These are phyloP conservation scores for Suillus spraguei DNA, from an alignment of 768 basidiomycete species.

Conservation along the genomic window DNA sequence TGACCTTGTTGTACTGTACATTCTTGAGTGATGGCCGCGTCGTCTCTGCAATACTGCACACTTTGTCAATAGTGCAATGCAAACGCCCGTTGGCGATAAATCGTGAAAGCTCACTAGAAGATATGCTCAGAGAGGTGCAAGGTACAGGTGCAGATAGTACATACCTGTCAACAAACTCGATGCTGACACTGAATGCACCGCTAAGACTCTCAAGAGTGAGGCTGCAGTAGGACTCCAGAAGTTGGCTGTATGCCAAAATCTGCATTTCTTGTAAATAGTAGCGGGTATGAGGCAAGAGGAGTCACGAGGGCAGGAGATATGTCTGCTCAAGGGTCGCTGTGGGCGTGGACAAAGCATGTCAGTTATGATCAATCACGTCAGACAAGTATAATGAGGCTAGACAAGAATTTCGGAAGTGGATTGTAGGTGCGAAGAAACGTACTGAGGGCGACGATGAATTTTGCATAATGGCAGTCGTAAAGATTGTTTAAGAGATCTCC, in stretches of 20 bases:
- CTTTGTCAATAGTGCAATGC: constrained; percentile 90
- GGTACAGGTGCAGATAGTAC: constrained; percentile 29
- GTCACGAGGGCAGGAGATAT: constrained; percentile 83
- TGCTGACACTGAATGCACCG: constrained; percentile 85
- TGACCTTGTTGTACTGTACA: constrained; percentile 89
- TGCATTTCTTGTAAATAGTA: constrained; percentile 96
- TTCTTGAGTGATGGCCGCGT: constrained; percentile 77
- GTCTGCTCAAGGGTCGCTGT: constrained; percentile 87
- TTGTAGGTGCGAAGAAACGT: constrained; percentile 21
- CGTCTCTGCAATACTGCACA: constrained; percentile 92
- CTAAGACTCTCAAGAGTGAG: constrained; percentile 87
- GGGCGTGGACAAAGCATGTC: constrained; percentile 6
- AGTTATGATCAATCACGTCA: constrained; percentile 12
- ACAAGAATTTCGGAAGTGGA: too few species aligned
- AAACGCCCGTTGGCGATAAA: constrained; percentile 90
- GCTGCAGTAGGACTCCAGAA: constrained; percentile 89
- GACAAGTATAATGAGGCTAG: constrained; percentile 10
- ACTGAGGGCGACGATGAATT: constrained; percentile 92
- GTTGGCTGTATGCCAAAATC: constrained; percentile 90
- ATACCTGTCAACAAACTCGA: constrained; percentile 85
- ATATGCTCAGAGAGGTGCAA: constrained; percentile 1
- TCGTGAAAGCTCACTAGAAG: constrained; percentile 76
- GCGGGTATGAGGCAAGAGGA: constrained; percentile 83
- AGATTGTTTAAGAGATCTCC: constrained; percentile 84
- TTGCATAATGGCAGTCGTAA: constrained; percentile 93